Conservation (phyloP, 352 stramenopile species). For the Phytophthora constricta region DNA sequence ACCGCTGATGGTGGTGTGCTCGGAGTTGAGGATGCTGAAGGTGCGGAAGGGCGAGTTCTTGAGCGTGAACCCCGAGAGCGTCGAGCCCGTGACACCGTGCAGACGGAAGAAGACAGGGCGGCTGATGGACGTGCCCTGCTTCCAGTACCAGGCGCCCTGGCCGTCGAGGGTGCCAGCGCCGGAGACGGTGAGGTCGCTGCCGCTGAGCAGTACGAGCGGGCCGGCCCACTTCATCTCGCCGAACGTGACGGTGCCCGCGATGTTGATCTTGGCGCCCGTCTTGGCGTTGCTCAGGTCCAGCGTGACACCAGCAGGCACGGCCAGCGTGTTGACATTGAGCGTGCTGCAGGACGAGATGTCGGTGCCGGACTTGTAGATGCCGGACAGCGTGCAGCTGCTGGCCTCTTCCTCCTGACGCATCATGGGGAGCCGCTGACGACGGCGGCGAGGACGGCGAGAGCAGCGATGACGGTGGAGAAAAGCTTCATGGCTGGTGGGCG, state of each 20-base stretch:
- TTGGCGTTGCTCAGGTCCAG: constrained; percentile 39
- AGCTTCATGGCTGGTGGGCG: constrained; percentile 31
- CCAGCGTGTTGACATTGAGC: constrained; percentile 32
- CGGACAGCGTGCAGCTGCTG: constrained; percentile 33
- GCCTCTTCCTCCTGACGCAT: constrained; percentile 21
- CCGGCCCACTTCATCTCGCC: constrained; percentile 34
- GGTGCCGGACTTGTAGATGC: constrained; percentile 37
- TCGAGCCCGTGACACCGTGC: constrained; percentile 27
- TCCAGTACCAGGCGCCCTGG: constrained; percentile 48
- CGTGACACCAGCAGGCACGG: constrained; percentile 37
- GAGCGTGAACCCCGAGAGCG: constrained; percentile 39
- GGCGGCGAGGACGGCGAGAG: background rate
- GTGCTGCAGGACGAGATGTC: constrained; percentile 34
- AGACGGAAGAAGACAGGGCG: constrained; percentile 44
- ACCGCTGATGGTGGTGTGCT: constrained; percentile 23
- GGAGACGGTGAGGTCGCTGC: constrained; percentile 33
- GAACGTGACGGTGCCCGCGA: constrained; percentile 44
- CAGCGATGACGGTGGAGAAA: constrained; percentile 3
- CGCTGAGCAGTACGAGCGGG: constrained; percentile 36
- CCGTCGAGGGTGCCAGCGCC: constrained; percentile 43
- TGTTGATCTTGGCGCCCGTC: constrained; percentile 36
- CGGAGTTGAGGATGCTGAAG: constrained; percentile 35
- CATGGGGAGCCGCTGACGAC: constrained; percentile 14
- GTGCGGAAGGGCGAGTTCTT: constrained; percentile 38
- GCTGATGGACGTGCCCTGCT: constrained; percentile 31